Base-by-base conservation (phyloP, 495 filamentous ascomycete species). In the Aspergillus wentii region DNA sequence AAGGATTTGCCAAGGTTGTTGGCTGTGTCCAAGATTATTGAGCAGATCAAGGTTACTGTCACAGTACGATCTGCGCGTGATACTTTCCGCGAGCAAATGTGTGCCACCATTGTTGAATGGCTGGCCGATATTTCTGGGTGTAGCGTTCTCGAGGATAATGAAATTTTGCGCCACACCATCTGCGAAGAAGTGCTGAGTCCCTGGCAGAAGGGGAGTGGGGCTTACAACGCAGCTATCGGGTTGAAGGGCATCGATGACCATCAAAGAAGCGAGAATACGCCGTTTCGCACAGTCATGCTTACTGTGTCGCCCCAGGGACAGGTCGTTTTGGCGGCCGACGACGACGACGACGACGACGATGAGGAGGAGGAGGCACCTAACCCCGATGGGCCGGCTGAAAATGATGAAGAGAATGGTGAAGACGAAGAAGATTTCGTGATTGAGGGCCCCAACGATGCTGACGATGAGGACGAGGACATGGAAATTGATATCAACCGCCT, bases 71-170 rank as follows among this genome's bases (percentile, higher is more conserved):
- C 94, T 19, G 73, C 94, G 0, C 73, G 92, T 35, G 92, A 98
- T 61, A 96, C 86, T 1, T 98, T 95, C 68, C 74, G 92, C 42
- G 92, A 98, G 63, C 86, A 96, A 57, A 98, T 98, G 92, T 94
- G 88, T 56, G 88, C 81, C 2, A 91, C 90, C n/a, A 94, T 98
- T 45, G 83, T 96, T 38, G 89, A 96, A 52, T 98, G 94, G 94
- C 75, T 98, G 2, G 71, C 78, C 16, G 94, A 98, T 63, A 94
- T 98, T 54, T 72, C 89, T 3, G 89, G 89, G 15, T 95, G 91
- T 58, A 86, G 80, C 50, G 82, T 91, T 32, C 86, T 90, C 9
- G 67, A 74, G 11, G 86, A 98, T 54, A 74, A 80, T 40, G 72
- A 89, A 40, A 81, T 95, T 23, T 71, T 98, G 39, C 76, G 88